phyloP scores from a whole-genome alignment of 352 stramenopile species.

The Phytophthora vignae region DNA sequence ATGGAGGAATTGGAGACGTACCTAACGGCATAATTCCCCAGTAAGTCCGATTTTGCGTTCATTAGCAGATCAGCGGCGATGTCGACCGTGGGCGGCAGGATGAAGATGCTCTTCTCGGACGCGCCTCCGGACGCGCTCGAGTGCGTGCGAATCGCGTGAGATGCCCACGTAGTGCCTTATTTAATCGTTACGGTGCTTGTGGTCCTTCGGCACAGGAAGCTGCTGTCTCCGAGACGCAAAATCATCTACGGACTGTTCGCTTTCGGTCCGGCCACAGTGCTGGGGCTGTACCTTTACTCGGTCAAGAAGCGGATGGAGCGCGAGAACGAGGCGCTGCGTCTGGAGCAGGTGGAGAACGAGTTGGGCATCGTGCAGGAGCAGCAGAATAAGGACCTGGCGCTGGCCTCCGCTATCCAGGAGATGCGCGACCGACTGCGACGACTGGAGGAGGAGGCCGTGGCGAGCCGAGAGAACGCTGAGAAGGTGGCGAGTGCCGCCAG shows the following conservation, averaged over 20 bases:
- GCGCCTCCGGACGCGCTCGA: constrained; percentile 71
- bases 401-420: constrained; percentile 64
- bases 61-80: constrained; percentile 1
- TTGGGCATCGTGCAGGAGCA: constrained; percentile 46
- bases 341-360: constrained; percentile 55
- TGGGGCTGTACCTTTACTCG: constrained; percentile 75
- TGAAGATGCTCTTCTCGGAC: constrained; percentile 82
- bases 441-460: constrained; percentile 57
- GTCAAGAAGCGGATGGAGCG: constrained; percentile 76
- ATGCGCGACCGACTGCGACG: constrained; percentile 62
- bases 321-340: constrained; percentile 64
- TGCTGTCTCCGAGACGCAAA: constrained; percentile 73
- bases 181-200: neutral
- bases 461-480: constrained; percentile 35
- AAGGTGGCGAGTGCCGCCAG: constrained; percentile 17
- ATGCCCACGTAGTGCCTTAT: neutral
- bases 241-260: constrained; percentile 73
- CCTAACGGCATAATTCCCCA: constrained; percentile 54
- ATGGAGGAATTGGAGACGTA: constrained; percentile 81
- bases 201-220: constrained; percentile 41
- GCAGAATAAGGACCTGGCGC: constrained; percentile 59
- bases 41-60: constrained; percentile 15
- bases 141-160: constrained; percentile 40
- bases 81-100: constrained; percentile 28
- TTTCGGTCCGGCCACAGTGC: constrained; percentile 68